Conservation (phyloP, 2,329 filamentous ascomycete species). For the Graphilbum sp. region DNA sequence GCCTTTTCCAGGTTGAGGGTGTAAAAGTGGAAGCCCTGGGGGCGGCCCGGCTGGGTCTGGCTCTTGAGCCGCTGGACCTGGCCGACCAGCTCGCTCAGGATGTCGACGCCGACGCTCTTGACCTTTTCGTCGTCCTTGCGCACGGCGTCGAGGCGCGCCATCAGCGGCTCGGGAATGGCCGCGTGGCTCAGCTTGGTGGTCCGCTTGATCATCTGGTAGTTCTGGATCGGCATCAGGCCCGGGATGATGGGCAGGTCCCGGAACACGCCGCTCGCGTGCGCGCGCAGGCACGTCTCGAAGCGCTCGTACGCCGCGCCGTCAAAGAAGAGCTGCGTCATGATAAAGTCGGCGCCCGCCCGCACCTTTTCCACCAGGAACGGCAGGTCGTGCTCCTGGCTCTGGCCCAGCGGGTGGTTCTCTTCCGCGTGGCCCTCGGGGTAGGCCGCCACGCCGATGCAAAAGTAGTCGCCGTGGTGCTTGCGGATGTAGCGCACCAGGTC, state of each 20-base stretch:
- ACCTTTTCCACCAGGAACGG: slow-evolving; percentile 84
- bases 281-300: slow-evolving; percentile 62
- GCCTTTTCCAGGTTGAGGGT: slow-evolving; percentile 93
- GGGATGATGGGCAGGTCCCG: slow-evolving; percentile 81
- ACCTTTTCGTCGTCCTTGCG: slow-evolving; percentile 69
- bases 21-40: slow-evolving; percentile 88
- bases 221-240: slow-evolving; percentile 94
- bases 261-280: slow-evolving; percentile 73
- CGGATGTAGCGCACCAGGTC: slow-evolving; percentile 85
- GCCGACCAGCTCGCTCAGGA: slow-evolving; percentile 70
- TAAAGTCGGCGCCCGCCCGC: slow-evolving; percentile 82
- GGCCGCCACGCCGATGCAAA: slow-evolving; percentile 84
- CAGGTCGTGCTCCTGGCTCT: slow-evolving; percentile 62
- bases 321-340: slow-evolving; percentile 98
- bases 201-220: slow-evolving; percentile 85
- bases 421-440: slow-evolving; percentile 95
- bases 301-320: slow-evolving; percentile 66
- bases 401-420: slow-evolving; percentile 60
- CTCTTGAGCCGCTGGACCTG: slow-evolving; percentile 50
- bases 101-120: slow-evolving; percentile 64
- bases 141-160: slow-evolving; percentile 54
- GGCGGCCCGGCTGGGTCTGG: slow-evolving; percentile 30
- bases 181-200: slow-evolving; percentile 93
- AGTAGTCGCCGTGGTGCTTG: slow-evolving; percentile 77
- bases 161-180: slow-evolving; percentile 53